Evolutionary conservation across 495 filamentous ascomycete genomes (phyloP), one percentile per base, ranked within the genome.

Genomic region (Penicillium malachiteum): DNA sequence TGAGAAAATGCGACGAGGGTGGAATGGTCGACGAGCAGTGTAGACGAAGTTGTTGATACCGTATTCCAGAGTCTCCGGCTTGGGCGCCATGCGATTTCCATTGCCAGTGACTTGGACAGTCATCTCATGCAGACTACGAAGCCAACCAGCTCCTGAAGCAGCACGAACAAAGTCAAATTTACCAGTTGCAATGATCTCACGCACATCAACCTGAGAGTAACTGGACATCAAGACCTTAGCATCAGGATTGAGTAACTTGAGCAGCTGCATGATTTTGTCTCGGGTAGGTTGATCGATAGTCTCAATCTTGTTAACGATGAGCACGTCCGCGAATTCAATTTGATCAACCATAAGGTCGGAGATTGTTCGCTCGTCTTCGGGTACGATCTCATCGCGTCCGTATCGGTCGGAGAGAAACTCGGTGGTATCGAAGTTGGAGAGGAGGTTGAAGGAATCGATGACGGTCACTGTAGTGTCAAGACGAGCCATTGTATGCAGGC

Each of bases 291-390:
- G 58, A 26, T 72, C 65, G 7, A 78, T 70, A 1, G 70, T 75
- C 46, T 78, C 75, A 47, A 67, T 71, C 65, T 85, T 85, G 59
- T 85, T 84, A 32, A 84, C 56, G 31, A 85, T 69, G 11, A 85
- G 67, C 3, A 85, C 80, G 48, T 85, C 80, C 5, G 82, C 81
- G 51, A 85, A 85, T 60, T 85, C 82, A 42, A 85, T 81, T 56
- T 85, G 82, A 51, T 85, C 82, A 0, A 83, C 80, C 69, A 84
- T 80, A 2, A 84, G 73, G 49, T 85, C 80, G 11, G 81, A 83
- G 41, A 84, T 81, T 1, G 81, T 84, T 3, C 81, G 74, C 35
- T 85, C 81, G 46, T 85, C 82, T 52, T 85, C 82, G 0, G 74
- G 67, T 0, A 77, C 69, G 12, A 79, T 71, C 34, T 68, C 71